Evolutionary conservation across 768 basidiomycete genomes (phyloP).

Genomic region (button mushroom (Agaricus bisporus)): DNA sequence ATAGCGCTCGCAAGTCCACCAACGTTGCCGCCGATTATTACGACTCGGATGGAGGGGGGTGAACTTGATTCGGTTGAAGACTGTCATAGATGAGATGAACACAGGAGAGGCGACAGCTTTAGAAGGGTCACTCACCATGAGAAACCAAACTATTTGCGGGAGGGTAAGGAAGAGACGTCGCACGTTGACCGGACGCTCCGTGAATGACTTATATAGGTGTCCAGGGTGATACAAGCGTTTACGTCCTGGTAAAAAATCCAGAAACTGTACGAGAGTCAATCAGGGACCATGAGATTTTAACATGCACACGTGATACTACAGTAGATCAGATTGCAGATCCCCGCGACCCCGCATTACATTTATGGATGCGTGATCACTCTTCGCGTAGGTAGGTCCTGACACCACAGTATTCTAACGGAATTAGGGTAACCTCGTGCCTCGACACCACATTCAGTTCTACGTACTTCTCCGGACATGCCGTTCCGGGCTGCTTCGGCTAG

Average conservation of each 20-base stretch:
- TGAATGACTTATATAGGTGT: neutral
- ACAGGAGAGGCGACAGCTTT: neutral
- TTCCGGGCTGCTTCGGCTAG: slow-evolving; percentile 16
- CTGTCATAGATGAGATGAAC: neutral
- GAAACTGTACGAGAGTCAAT: neutral
- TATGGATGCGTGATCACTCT: no score
- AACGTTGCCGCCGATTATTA: slow-evolving; percentile 38
- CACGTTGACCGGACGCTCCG: neutral
- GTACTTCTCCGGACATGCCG: no score
- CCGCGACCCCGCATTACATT: neutral
- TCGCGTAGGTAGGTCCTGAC: no score
- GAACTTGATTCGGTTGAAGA: neutral
- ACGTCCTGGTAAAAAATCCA: slow-evolving; percentile 4
- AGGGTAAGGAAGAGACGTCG: neutral
- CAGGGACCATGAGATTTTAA: slow-evolving; percentile 4
- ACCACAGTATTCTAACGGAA: neutral
- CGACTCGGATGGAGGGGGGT: slow-evolving; percentile 23
- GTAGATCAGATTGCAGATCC: slow-evolving; percentile 2
- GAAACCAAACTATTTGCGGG: neutral
- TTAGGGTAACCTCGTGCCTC: neutral
- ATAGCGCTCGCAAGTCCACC: slow-evolving; percentile 50
- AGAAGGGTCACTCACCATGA: neutral
- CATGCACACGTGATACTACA: slow-evolving; percentile 1
- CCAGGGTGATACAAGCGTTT: neutral
- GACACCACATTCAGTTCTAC: neutral